A percentile compares a stretch with the other conserved stretches of the same genome.
Conservation (phyloP, 2,329 filamentous ascomycete genomes). For the Basipetospora sp. region DNA sequence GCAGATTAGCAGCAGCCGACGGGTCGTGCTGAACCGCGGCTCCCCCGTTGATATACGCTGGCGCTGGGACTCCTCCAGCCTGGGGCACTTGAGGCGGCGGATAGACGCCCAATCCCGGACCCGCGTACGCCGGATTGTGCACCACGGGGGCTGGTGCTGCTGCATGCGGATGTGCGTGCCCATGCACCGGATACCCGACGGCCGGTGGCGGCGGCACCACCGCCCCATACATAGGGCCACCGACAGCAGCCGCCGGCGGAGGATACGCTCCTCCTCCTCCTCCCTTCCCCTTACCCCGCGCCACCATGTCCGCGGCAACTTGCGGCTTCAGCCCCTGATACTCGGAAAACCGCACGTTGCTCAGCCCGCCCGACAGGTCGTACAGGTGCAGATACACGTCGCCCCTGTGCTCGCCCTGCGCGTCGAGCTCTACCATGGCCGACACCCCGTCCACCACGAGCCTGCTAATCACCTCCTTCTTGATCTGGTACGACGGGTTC, state of each 20-base stretch:
- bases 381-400: slow-evolving; percentile 6
- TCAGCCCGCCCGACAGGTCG: slow-evolving; percentile 3
- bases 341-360: slow-evolving; percentile 5
- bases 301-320: slow-evolving; percentile 2
- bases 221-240: neutral
- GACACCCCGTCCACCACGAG: slow-evolving; percentile 2
- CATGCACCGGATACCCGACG: neutral
- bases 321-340: slow-evolving; percentile 3
- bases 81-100: slow-evolving; percentile 14
- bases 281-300: neutral
- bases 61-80: slow-evolving; percentile 15
- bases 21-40: neutral
- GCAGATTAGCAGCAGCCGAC: neutral
- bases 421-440: slow-evolving; percentile 5
- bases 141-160: slow-evolving; percentile 65
- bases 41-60: slow-evolving; percentile 14
- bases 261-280: neutral
- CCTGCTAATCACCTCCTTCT: slow-evolving; percentile 4
- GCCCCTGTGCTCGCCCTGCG: neutral
- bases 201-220: neutral
- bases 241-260: neutral
- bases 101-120: slow-evolving; percentile 14
- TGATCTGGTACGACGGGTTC: slow-evolving; percentile 56
- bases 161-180: slow-evolving; percentile 29
- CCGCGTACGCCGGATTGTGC: slow-evolving; percentile 16